Conservation (phyloP, 2,329 filamentous ascomycete species). For the Phaeosphaeria sp. region DNA sequence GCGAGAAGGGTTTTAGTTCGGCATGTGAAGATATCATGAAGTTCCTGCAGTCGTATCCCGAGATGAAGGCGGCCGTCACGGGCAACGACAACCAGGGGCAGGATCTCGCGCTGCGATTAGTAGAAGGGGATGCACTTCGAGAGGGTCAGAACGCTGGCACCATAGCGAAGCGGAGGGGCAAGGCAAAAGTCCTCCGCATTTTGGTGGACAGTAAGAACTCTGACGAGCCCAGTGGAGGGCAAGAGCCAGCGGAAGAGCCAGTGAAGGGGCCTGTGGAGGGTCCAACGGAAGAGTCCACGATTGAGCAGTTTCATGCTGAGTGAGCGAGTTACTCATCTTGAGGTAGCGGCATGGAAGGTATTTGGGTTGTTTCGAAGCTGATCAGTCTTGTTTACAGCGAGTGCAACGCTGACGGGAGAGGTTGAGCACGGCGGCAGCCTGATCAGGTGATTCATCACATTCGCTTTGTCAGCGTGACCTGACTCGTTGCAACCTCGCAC, state of each 20-base stretch:
- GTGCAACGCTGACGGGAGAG: too few species aligned
- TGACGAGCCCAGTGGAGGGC: background rate
- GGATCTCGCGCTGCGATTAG: background rate
- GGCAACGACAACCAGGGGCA: background rate
- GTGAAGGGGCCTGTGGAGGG: too few species aligned
- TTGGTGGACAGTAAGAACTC: background rate
- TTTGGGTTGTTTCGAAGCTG: too few species aligned
- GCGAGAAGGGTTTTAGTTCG: slow-evolving; percentile 2
- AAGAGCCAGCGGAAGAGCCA: background rate
- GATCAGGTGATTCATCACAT: too few species aligned
- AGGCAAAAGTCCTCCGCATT: background rate
- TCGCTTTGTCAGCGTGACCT: too few species aligned
- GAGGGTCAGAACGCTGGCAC: background rate
- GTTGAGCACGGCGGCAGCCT: too few species aligned
- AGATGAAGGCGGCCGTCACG: background rate
- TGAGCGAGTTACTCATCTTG: too few species aligned
- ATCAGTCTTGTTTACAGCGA: too few species aligned
- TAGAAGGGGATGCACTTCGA: background rate
- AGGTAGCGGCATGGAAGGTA: too few species aligned
- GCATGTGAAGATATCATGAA: background rate
- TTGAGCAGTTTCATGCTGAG: too few species aligned
- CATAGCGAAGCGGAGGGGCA: background rate
- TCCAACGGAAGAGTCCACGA: too few species aligned
- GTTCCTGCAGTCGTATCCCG: slow-evolving; percentile 1
- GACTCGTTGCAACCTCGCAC: too few species aligned